Conservation (phyloP, 768 basidiomycete genomes). For the Kwoniella pini region DNA sequence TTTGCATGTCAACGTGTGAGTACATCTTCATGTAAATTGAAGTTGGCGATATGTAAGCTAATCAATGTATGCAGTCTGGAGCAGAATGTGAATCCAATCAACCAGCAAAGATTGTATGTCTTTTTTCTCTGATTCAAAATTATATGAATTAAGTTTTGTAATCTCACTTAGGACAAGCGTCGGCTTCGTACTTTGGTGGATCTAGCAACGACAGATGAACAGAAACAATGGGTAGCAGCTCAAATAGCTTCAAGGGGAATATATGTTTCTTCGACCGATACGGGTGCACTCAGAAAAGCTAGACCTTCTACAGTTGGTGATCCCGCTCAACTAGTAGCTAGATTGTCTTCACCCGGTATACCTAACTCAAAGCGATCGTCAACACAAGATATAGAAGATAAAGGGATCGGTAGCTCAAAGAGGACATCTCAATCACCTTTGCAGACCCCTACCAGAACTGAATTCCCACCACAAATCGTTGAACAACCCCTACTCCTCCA, state of each 20-base stretch:
- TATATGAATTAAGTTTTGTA: background rate
- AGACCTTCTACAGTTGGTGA: slow-evolving; percentile 8
- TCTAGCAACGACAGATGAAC: slow-evolving; percentile 17
- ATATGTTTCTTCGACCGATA: slow-evolving; percentile 15
- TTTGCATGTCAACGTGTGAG: slow-evolving; percentile 13
- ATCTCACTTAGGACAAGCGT: slow-evolving; percentile 8
- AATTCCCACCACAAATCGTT: background rate
- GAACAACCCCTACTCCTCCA: background rate
- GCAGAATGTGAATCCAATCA: slow-evolving; percentile 12
- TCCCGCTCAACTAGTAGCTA: slow-evolving; percentile 11
- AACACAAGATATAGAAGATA: background rate
- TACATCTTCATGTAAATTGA: background rate
- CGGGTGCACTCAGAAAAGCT: slow-evolving; percentile 8
- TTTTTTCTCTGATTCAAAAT: background rate
- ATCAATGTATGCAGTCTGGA: background rate
- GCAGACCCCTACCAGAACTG: background rate
- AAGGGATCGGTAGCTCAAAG: background rate
- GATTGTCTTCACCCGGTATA: slow-evolving; percentile 5
- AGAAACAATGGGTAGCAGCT: slow-evolving; percentile 18
- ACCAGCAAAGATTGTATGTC: slow-evolving; percentile 17
- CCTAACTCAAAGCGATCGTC: background rate
- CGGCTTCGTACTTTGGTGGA: slow-evolving; percentile 15
- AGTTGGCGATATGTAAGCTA: too few relatives aligned
- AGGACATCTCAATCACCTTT: background rate
- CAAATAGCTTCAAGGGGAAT: slow-evolving; percentile 14